Conservation (phyloP, 768 basidiomycete species). For the Pisolithus microcarpus region DNA sequence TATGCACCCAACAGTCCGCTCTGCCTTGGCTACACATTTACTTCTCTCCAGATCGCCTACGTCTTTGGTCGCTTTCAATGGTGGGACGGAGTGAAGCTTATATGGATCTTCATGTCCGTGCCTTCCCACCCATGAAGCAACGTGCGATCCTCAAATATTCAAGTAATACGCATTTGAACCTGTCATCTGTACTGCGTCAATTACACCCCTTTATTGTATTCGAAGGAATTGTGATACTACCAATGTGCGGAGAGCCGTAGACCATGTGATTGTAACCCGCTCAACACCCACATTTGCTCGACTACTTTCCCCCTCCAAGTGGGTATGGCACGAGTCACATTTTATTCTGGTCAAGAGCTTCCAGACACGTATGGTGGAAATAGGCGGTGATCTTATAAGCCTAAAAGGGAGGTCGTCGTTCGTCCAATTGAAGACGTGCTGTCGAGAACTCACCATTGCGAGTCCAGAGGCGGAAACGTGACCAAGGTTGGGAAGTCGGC, state of each 20-base stretch:
- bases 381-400: conserved; percentile 32
- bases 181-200: conserved; percentile 17
- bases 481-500: conserved; percentile 68
- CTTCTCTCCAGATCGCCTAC: conserved; percentile 23
- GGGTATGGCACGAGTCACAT: conserved; percentile 57
- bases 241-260: background rate
- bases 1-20: conserved; percentile 16
- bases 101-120: conserved; percentile 50
- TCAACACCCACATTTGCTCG: too few relatives aligned
- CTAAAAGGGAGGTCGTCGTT: conserved; percentile 46
- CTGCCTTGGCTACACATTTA: conserved; percentile 50
- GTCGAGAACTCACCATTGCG: conserved; percentile 65
- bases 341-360: conserved; percentile 75
- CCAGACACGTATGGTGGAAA: conserved; percentile 58
- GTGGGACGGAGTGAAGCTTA: conserved; percentile 42
- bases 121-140: conserved; percentile 44
- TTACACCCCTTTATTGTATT: conserved; percentile 14
- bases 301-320: conserved; percentile 33
- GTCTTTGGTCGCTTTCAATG: background rate
- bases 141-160: conserved; percentile 35
- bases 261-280: conserved; percentile 36
- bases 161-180: too few relatives aligned
- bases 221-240: conserved; percentile 6
- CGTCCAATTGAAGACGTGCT: too few relatives aligned
- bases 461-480: conserved; percentile 33